Evolutionary conservation across 163 green algal genomes (phyloP), one percentile per base, ranked within the genome.

Genomic region (Prototheca cutis): DNA sequence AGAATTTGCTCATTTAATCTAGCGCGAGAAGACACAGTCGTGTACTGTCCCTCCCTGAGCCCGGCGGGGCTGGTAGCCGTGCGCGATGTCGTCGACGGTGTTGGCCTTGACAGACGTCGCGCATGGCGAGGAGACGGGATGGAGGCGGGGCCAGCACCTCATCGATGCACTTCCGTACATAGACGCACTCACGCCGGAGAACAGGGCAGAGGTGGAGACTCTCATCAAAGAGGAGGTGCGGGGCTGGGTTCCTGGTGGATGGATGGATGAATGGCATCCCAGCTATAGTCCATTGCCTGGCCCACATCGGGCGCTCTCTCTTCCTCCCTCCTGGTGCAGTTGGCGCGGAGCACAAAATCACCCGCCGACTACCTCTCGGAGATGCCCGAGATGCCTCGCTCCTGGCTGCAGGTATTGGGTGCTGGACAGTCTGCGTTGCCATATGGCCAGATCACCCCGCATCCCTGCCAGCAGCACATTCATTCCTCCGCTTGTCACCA

Each of bases 81-180:
- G 3, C 30, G 24, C 31, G 42, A 54, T 63, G 61, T n/a, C n/a
- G 21, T 23, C 36, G 6, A 15, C 17, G n/a, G n/a, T 24, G 31
- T 32, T 75, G 27, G 48, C 57, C 27, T 32, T 75, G 34, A 30
- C 61, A 15, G 40, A 42, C 8, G 33, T 34, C 6, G 60, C 67
- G 23, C 39, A 63, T 13, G 48, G 27, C 34, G 62, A 71, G 48
- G 61, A 75, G 42, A 71, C 42, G 57, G 67, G 70, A 15, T 85
- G 75, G 78, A 61, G 79, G 31, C 62, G 67, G 3, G 69, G 68
- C 28, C 65, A 82, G 53, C 58, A 88, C 17, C 62, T 92, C 2
- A 77, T 93, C 10, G 81, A 91, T 65, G 73, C 84, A 1, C 74
- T 94, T 21, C 76, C 85, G 1, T 94, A 94, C 36, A 69, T 90